Conservation (phyloP, 177 flowering plant genomes). For the Vitis hybrid region DNA sequence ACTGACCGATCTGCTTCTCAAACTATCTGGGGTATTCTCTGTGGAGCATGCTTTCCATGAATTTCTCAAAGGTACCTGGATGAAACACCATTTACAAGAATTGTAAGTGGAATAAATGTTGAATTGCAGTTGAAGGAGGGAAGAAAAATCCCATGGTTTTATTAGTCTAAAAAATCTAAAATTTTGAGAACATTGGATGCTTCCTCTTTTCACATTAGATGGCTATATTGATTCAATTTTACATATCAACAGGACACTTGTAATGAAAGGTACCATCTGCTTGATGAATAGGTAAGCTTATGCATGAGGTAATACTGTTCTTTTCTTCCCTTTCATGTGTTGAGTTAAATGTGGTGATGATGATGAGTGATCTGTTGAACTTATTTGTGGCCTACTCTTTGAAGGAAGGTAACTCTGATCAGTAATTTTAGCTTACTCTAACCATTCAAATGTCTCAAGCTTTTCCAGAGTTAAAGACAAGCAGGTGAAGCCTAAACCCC, state of each 20-base stretch:
- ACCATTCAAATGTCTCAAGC: not conserved
- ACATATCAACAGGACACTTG: not conserved
- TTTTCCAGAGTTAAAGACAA: not conserved
- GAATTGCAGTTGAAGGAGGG: not conserved
- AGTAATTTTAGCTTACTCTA: not conserved
- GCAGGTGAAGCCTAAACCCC: no score
- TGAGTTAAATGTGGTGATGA: no score
- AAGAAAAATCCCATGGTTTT: not conserved
- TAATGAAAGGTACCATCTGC: no score
- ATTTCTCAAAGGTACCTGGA: constrained; percentile 42
- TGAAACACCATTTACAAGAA: not conserved
- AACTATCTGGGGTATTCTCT: constrained; percentile 29
- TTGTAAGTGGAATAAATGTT: no score
- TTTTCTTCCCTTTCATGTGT: no score
- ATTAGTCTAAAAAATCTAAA: not conserved
- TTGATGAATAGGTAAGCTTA: not conserved
- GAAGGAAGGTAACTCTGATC: not conserved
- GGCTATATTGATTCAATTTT: not conserved
- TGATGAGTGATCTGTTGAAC: no score
- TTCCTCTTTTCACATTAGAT: no score
- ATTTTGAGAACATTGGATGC: no score
- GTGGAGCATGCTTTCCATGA: constrained; percentile 32
- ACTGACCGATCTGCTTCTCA: constrained; percentile 31
- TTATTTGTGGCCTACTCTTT: not conserved
- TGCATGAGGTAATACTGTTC: no score